Evolutionary conservation across 2,329 filamentous ascomycete species (phyloP).

Genomic region (Dactylellina haptotyla): DNA sequence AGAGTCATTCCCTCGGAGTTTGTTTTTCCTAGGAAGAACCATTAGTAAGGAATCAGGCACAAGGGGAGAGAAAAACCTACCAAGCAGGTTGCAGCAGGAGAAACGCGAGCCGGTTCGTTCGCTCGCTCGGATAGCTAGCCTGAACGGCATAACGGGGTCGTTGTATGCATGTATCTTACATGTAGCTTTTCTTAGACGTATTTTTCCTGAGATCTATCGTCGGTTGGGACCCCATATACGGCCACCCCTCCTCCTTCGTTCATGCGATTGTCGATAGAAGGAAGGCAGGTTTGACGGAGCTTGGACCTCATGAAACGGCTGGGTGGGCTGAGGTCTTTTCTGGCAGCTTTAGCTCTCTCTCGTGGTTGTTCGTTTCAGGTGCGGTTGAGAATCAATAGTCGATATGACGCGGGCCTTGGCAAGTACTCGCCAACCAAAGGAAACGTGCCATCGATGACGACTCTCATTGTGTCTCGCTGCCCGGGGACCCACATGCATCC

Average conservation of each 20-base stretch:
- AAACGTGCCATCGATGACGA: constrained; percentile 46
- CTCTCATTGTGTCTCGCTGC: constrained; percentile 37
- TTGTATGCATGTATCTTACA: constrained; percentile 16
- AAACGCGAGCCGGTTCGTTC: constrained; percentile 39
- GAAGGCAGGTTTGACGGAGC: not conserved
- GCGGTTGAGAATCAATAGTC: not conserved
- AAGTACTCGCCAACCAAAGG: no score
- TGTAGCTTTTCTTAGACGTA: constrained; percentile 14
- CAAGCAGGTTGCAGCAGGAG: constrained; percentile 20
- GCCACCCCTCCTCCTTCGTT: not conserved
- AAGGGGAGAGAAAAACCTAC: constrained; percentile 15
- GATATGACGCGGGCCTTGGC: constrained; percentile 34
- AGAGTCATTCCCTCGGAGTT: constrained; percentile 25
- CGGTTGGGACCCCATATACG: not conserved
- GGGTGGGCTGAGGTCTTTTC: no score
- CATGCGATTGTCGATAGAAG: not conserved
- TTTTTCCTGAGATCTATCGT: not conserved
- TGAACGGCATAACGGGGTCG: constrained; percentile 11
- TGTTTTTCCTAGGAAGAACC: constrained; percentile 23
- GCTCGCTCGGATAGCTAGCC: constrained; percentile 42
- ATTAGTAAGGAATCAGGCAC: constrained; percentile 30
- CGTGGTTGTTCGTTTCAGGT: constrained; percentile 1
- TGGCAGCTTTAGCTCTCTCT: no score
- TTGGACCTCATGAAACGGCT: not conserved
- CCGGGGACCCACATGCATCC: constrained; percentile 15